Base-by-base conservation (phyloP, 148 eudicot genomes). In the Rheum nobile region DNA sequence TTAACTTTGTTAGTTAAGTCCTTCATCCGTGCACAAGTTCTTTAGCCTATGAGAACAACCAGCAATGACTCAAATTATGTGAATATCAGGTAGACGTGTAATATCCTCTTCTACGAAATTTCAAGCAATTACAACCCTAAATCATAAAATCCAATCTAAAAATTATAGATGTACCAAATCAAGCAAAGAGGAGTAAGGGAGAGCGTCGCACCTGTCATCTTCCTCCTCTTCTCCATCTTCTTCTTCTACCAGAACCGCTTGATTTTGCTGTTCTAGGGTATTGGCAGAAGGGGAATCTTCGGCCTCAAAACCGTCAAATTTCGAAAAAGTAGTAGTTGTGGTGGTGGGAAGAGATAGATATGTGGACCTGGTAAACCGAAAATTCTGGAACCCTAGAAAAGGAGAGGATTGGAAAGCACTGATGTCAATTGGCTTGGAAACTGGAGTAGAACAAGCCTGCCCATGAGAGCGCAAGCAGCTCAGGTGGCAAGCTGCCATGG, bases 221-320 rank as follows among this genome's bases (percentile, higher is more conserved):
- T 94, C 92, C 73, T 83, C 88, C 75, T 67, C 82, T 14, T 78
- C 77, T 37, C 74, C 78, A 46, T 59, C 75, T 74, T 75, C 74
- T 6, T 77, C 37, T 34, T 75, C 78, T n/a, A 50, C 73, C 32
- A 57, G 72, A n/a, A 47, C 29, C 4, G 72, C 75, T 24, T 65
- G 73, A 3, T 61, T 72, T 28, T 68, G 52, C 26, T 44, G 59
- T 8, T 21, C 6, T 67, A 79, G 82, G 73, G 71, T 17, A 73
- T 29, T 19, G 74, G 35, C 21, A 38, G 46, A 38, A 6, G 67
- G 67, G 28, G 67, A 54, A 14, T 63, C 71, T 54, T 81, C 85
- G 38, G 81, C 86, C 71, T 93, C 86, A 77, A 91, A 89, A 63
- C 87, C 88, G 1, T 86, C 97, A 81, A 94, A 89, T 83, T 94